Evolutionary conservation across 108 stramenopile species (phyloP), one percentile per base, ranked within the genome.

Genomic region (Pelagomonas calceolata): DNA sequence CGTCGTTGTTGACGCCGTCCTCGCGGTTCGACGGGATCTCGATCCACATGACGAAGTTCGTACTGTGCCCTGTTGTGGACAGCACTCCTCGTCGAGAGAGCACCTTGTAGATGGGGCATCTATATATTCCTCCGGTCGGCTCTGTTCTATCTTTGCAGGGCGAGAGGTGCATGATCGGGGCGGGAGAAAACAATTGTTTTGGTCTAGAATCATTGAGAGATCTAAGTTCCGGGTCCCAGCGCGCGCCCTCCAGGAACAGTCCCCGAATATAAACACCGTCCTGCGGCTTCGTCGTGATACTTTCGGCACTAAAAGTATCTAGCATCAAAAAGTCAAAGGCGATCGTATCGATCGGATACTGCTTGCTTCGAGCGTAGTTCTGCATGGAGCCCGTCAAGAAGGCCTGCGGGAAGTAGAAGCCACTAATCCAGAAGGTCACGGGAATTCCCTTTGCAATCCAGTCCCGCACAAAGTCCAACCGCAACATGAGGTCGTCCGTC

Each of bases 101-200:
- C 3, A 85, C 78, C 84, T 87, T 87, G 84, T 87, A 87, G 32
- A 87, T 80, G 4, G 86, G 86, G 73, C 85, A 85, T 29, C 82
- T 77, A 68, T 75, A 81, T 26, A 78, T 75, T 31, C 31, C 65
- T 7, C 33, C 65, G 0, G 32, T 33, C 18, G 33, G 31, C 0
- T 31, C 32, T 10, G 15, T 14, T 31, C 65, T 10, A 32, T 73
- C 72, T 17, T 65, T 5, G 68, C 69, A 76, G 0, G 85, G 85
- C 4, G 66, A 29, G 29, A 86, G 76, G 68, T 77, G 71, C 34
- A 86, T 85, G 26, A 84, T 74, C 26, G 78, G 73, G 9, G 85
- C 84, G 82, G 86, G 82, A 15, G 81, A 79, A 66, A 78, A 86
- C 18, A 86, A 39, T 65, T 82, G 76, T 70, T 86, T 86, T 16